These are phyloP conservation scores for Colletotrichum zoysiae DNA, from an alignment of 2,329 filamentous ascomycete genomes.

Conservation along the genomic window DNA sequence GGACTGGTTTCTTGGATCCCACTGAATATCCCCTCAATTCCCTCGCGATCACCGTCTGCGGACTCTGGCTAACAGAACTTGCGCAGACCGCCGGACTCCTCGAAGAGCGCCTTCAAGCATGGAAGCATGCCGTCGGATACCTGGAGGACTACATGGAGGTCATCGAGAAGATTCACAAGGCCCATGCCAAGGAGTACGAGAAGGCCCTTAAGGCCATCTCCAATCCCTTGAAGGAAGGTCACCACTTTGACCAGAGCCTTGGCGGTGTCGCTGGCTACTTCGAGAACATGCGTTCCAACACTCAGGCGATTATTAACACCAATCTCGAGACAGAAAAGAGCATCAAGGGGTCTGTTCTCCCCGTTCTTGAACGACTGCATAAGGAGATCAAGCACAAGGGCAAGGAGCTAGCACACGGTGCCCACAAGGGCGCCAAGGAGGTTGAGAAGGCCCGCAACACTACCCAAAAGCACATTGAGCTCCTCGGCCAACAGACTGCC, in stretches of 20 bases:
- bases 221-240: constrained; percentile 86
- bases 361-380: constrained; percentile 90
- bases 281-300: constrained; percentile 93
- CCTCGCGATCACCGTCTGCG: not conserved
- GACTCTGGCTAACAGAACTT: constrained; percentile 26
- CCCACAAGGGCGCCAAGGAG: constrained; percentile 86
- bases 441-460: constrained; percentile 88
- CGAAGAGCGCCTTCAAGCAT: constrained; percentile 88
- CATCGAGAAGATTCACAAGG: constrained; percentile 87
- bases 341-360: constrained; percentile 86
- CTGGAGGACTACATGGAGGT: constrained; percentile 90
- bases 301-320: constrained; percentile 88
- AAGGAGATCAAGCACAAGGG: constrained; percentile 96
- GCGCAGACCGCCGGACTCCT: constrained; percentile 81
- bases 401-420: constrained; percentile 87
- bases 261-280: constrained; percentile 91
- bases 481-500: constrained; percentile 88
- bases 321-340: constrained; percentile 93
- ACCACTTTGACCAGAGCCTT: constrained; percentile 93
- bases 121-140: constrained; percentile 94
- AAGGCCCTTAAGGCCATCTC: constrained; percentile 92
- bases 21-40: not conserved
- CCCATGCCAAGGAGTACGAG: constrained; percentile 94
- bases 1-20: not conserved
- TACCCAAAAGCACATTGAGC: constrained; percentile 96